Percentiles rank a stretch among this genome's conserved stretches.
Evolutionary conservation across 2,329 filamentous ascomycete species (phyloP).

Genomic region (Cladosporium sp.): DNA sequence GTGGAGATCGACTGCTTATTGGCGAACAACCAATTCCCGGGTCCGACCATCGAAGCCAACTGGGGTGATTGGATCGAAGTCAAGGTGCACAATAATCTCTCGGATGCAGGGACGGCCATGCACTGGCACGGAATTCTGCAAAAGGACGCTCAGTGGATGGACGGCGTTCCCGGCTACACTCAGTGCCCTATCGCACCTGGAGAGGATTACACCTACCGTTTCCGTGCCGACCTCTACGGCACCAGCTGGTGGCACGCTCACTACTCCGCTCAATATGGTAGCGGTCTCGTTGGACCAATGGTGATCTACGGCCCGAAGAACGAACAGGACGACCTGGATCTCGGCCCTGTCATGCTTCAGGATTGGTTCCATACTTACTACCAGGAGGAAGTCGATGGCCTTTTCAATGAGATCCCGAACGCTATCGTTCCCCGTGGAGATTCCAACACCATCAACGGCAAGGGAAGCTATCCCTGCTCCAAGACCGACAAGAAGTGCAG

Average conservation of each 20-base stretch:
- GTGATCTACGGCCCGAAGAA: conserved; percentile 27
- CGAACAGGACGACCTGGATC: conserved; percentile 23
- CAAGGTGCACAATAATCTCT: conserved; percentile 31
- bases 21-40: conserved; percentile 21
- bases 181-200: conserved; percentile 39
- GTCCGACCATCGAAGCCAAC: conserved; percentile 26
- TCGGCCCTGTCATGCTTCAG: conserved; percentile 25
- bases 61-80: conserved; percentile 36
- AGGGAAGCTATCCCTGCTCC: conserved; percentile 26
- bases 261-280: conserved; percentile 25
- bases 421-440: conserved; percentile 18
- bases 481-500: conserved; percentile 19
- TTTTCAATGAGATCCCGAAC: conserved; percentile 13
- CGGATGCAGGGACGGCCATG: conserved; percentile 32
- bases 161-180: conserved; percentile 37
- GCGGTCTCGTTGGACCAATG: conserved; percentile 25
- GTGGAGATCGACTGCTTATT: conserved; percentile 19
- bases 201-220: conserved; percentile 34
- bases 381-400: conserved; percentile 13
- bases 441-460: conserved; percentile 31
- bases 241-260: conserved; percentile 34
- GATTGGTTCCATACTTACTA: conserved; percentile 32
- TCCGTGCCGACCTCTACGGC: conserved; percentile 34
- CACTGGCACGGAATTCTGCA: conserved; percentile 39
- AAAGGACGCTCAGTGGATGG: conserved; percentile 31